Percentiles rank a stretch among this genome's conserved stretches.
phyloP scores from a whole-genome alignment of 441 rosid genomes.

The Populus hybrid region DNA sequence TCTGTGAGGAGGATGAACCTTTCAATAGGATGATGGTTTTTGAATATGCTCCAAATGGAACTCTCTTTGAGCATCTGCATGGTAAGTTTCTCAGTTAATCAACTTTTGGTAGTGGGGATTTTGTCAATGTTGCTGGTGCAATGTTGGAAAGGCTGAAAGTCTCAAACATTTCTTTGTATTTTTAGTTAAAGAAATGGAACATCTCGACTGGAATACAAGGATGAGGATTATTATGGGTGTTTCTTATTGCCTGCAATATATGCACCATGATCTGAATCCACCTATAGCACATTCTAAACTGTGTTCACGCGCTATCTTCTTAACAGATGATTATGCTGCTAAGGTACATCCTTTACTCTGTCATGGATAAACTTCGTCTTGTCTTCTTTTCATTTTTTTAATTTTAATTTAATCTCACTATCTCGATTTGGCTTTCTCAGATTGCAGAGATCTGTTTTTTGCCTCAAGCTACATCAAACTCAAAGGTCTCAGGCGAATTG shows the following conservation, averaged over 20 bases:
- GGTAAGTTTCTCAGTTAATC: slow-evolving; percentile 35
- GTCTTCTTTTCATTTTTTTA: neutral
- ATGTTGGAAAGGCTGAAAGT: slow-evolving; percentile 5
- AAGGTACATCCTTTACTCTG: slow-evolving; percentile 38
- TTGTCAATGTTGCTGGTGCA: neutral
- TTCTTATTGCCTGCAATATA: slow-evolving; percentile 76
- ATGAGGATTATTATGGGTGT: slow-evolving; percentile 75
- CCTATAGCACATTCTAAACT: slow-evolving; percentile 50
- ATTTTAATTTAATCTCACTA: neutral
- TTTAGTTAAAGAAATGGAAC: slow-evolving; percentile 73
- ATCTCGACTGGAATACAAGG: slow-evolving; percentile 78
- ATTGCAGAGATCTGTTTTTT: slow-evolving; percentile 53
- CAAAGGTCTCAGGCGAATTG: slow-evolving; percentile 35
- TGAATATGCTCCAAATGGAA: slow-evolving; percentile 93
- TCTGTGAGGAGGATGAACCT: slow-evolving; percentile 77
- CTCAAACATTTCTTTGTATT: slow-evolving; percentile 16
- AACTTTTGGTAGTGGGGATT: neutral
- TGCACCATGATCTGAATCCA: slow-evolving; percentile 78
- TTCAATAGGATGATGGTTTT: slow-evolving; percentile 92
- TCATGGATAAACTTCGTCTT: slow-evolving; percentile 5
- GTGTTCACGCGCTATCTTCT: slow-evolving; percentile 38
- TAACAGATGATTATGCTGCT: slow-evolving; percentile 85
- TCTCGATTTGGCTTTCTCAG: slow-evolving; percentile 28
- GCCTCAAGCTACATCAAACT: slow-evolving; percentile 26
- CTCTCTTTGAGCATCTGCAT: slow-evolving; percentile 81